Base-by-base conservation (phyloP, 2,329 filamentous ascomycete genomes). In the Claviceps sorghi region DNA sequence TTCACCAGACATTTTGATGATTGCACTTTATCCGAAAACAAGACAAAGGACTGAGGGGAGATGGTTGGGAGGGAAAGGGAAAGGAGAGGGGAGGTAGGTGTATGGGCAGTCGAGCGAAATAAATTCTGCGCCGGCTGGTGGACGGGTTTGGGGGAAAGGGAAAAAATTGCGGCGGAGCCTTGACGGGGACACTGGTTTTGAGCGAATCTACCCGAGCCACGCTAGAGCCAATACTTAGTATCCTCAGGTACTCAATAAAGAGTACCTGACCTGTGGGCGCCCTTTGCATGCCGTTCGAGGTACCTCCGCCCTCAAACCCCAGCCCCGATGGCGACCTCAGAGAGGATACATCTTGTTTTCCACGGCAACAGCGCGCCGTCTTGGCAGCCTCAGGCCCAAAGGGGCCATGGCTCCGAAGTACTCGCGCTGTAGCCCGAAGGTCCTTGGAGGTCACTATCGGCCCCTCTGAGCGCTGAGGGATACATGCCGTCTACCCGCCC, bases 41-140 rank as follows among this genome's bases (percentile, higher is more conserved):
- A 69, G 67, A 69, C 65, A 73, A 78, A 77, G 69, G 69, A 78
- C 66, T 75, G 78, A 82, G 78, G 73, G 78, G 78, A 80, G 78
- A 80, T 69, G 65, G 65, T 68, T 68, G 68, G 67, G 64, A 60
- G 65, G 65, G 67, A 69, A 66, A 68, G 66, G 67, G 61, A 67
- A 67, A 64, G 67, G 67, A 67, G 67, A 67, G 58, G 59, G 66
- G 26, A 65, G 67, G 67, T 64, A 65, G 67, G 67, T 64, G 69
- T 69, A 58, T 57, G 60, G 61, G 60, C 58, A 59, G 60, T 63
- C 65, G 66, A 69, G 66, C 59, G 66, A 69, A 68, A 69, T 70
- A 69, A 70, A 70, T 70, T 64, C 66, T 67, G 64, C 67, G 67
- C 66, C 67, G 69, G 67, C 70, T 58, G 58, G 67, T 68, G 67